phyloP scores from a whole-genome alignment of 768 basidiomycete genomes.

The Boletus rubroflammeus region DNA sequence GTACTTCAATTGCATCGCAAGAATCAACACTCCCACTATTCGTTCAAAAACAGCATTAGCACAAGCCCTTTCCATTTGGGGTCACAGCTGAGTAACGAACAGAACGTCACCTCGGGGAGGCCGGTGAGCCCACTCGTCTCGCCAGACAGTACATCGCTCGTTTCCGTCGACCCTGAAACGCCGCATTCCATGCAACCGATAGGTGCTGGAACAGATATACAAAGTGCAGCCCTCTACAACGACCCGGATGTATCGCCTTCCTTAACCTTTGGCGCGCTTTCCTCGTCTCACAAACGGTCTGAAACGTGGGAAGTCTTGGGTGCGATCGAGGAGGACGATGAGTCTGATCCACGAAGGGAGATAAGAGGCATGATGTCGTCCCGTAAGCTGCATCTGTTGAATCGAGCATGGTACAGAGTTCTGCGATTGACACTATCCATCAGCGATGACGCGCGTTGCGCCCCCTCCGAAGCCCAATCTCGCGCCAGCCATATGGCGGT shows the following conservation, averaged over 20 bases:
- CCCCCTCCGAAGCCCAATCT: conserved; percentile 23
- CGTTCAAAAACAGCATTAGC: not conserved
- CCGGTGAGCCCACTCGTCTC: conserved; percentile 15
- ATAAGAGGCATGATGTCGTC: conserved; percentile 1
- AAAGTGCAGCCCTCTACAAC: not conserved
- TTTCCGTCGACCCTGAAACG: conserved; percentile 2
- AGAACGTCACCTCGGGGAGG: not conserved
- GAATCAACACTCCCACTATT: conserved; percentile 7
- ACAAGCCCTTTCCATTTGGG: not conserved
- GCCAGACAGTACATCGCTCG: conserved; percentile 21
- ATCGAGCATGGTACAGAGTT: not conserved
- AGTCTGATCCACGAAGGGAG: not conserved
- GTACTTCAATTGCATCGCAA: conserved; percentile 22
- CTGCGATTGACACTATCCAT: not conserved
- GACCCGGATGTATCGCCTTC: not conserved
- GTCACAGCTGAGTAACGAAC: not conserved
- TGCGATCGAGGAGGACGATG: not conserved
- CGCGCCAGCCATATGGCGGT: conserved; percentile 44
- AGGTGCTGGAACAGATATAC: not conserved
- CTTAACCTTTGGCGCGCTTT: not conserved
- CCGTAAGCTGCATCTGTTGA: conserved; percentile 5
- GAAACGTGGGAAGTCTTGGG: conserved; percentile 5
- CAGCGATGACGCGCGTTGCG: conserved; percentile 1
- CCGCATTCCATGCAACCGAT: not conserved
- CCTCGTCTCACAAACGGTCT: not conserved